Evolutionary conservation across 2,329 filamentous ascomycete genomes (phyloP), one percentile per base, ranked within the genome.

Genomic region (Pyrenophora tritici-repentis): DNA sequence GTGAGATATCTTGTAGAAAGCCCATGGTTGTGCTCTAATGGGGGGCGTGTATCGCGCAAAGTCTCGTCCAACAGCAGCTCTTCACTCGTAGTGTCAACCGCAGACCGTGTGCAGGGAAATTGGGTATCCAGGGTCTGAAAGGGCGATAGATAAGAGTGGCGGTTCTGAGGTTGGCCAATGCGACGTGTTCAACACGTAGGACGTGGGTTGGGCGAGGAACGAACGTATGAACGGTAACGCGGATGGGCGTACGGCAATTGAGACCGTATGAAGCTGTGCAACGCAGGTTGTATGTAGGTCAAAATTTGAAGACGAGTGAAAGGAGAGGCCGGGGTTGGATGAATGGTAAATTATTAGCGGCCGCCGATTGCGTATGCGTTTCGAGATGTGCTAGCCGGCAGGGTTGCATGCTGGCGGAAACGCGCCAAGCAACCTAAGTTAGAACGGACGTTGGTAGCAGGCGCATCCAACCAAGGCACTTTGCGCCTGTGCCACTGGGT

Each of bases 1-100:
- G 76, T 49, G 72, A 71, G 36, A 80, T 60, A 56, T 76, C 73
- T 47, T 61, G 53, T 18, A 59, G 32, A 36, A 59, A 49, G 33
- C 55, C 56, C 61, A 62, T 63, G 32, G 32, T 42, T 38, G 42
- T 39, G 40, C 26, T 39, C 24, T n/a, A 44, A 52, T 37, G 33
- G 42, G 42, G 42, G 34, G 48, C 45, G 60, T 50, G 32, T 47
- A n/a, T 34, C 31, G 18, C 35, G 32, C 47, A 50, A 50, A 51
- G 48, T 55, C 36, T 20, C 44, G 53, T 53, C 56, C 56, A 47
- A 35, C 36, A 55, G 59, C 57, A 58, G 57, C 44, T 26, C 49
- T 58, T 43, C 41, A 43, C 48, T 47, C 16, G 34, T 34, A 41
- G 51, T 43, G 29, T 51, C 56, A 65, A 55, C 57, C 51, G 53